phyloP scores from a whole-genome alignment of 164 flowering plant genomes.

The Vitis cinerea region DNA sequence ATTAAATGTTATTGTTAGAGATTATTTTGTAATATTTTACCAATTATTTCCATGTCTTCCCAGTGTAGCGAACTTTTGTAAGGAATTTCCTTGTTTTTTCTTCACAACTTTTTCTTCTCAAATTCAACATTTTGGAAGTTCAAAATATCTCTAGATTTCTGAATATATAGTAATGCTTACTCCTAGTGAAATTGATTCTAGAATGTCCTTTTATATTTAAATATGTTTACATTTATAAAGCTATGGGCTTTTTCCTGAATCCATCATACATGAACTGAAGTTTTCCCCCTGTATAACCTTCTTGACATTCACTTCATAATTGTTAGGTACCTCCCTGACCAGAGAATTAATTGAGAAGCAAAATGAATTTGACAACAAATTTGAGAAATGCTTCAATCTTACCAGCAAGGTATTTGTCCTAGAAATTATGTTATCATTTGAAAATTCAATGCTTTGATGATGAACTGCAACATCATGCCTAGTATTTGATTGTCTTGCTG shows the following conservation, averaged over 20 bases:
- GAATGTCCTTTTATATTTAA: neutral
- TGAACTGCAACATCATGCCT: neutral
- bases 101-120: neutral
- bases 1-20: neutral
- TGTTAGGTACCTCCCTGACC: slow-evolving; percentile 50
- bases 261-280: neutral
- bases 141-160: neutral
- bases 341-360: slow-evolving; percentile 52
- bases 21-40: neutral
- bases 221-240: neutral
- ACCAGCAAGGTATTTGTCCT: slow-evolving; percentile 56
- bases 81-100: neutral
- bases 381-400: slow-evolving; percentile 45
- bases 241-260: neutral
- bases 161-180: neutral
- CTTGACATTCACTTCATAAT: neutral
- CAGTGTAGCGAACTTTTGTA: neutral
- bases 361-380: slow-evolving; percentile 69
- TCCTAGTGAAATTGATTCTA: neutral
- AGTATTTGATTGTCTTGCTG: neutral
- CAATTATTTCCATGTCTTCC: neutral
- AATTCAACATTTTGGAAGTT: neutral
- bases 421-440: neutral
- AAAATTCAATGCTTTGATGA: neutral
- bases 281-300: neutral